Evolutionary conservation across 768 basidiomycete genomes (phyloP).

Genomic region (Suillus subluteus): DNA sequence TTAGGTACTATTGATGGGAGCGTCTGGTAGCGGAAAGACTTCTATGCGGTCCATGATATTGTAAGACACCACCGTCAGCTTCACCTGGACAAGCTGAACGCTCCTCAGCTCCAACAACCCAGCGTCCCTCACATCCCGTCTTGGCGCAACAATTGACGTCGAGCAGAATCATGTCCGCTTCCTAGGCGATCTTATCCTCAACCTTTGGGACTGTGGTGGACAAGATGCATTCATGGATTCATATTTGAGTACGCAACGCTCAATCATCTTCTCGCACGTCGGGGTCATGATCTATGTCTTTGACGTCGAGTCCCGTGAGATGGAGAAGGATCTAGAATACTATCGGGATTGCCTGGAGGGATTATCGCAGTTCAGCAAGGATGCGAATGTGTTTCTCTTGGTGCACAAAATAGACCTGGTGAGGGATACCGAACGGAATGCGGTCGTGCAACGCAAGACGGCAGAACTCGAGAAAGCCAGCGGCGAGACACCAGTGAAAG

Average conservation of each 20-base stretch:
- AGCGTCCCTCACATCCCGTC: slow-evolving; percentile 85
- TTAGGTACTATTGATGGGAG: slow-evolving; percentile 97
- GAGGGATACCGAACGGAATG: slow-evolving; percentile 54
- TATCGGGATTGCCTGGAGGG: slow-evolving; percentile 91
- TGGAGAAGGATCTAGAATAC: slow-evolving; percentile 85
- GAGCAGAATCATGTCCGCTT: slow-evolving; percentile 98
- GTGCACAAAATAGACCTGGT: slow-evolving; percentile 99
- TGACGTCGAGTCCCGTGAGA: slow-evolving; percentile 87
- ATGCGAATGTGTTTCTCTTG: slow-evolving; percentile 85
- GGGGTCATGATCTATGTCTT: slow-evolving; percentile 99
- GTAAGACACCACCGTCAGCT: slow-evolving; percentile 48
- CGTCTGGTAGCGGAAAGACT: slow-evolving; percentile 92
- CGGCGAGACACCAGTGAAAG: slow-evolving; percentile 60
- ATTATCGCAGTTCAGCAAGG: slow-evolving; percentile 74
- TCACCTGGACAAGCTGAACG: slow-evolving; percentile 15
- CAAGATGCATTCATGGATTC: slow-evolving; percentile 99
- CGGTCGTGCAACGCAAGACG: slow-evolving; percentile 70
- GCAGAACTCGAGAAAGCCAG: slow-evolving; percentile 74
- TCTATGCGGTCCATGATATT: slow-evolving; percentile 99
- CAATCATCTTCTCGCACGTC: slow-evolving; percentile 96
- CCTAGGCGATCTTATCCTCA: slow-evolving; percentile 93
- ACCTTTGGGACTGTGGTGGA: slow-evolving; percentile 98
- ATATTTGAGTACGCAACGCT: slow-evolving; percentile 88
- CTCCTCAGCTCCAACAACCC: slow-evolving; percentile 86
- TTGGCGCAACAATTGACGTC: slow-evolving; percentile 97